Percentiles rank a stretch among this genome's conserved stretches.
These are phyloP conservation scores for Hura crepitans DNA, from an alignment of 441 rosid species.

Conservation along the genomic window DNA sequence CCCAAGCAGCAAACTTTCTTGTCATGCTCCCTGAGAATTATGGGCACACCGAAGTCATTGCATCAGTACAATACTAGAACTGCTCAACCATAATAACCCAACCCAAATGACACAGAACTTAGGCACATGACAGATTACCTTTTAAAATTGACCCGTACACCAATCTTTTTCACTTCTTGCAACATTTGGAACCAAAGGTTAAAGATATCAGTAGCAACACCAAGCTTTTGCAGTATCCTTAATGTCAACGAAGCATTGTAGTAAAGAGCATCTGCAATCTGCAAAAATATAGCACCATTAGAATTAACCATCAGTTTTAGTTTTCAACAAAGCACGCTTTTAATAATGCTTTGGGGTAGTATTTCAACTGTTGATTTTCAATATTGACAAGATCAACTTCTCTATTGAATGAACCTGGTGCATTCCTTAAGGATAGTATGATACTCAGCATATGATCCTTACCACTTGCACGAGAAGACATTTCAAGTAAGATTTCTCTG, in stretches of 20 bases:
- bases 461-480: constrained; percentile 98
- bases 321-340: neutral
- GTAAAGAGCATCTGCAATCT: constrained; percentile 93
- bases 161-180: constrained; percentile 86
- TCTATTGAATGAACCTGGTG: neutral
- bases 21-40: constrained; percentile 69
- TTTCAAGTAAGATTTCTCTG: constrained; percentile 77
- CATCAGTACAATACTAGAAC: neutral
- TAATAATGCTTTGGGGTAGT: neutral
- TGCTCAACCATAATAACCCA: neutral
- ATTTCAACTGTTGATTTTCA: neutral
- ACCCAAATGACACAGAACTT: neutral
- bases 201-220: constrained; percentile 66
- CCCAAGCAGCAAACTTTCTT: constrained; percentile 98
- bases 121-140: constrained; percentile 39
- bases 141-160: constrained; percentile 66
- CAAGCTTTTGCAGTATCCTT: constrained; percentile 66
- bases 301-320: neutral
- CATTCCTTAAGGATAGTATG: constrained; percentile 14
- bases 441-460: constrained; percentile 22
- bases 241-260: constrained; percentile 76
- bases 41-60: constrained; percentile 4
- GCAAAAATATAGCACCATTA: constrained; percentile 12
- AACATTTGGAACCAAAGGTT: constrained; percentile 90
- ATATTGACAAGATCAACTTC: neutral